A percentile compares a stretch with the other conserved stretches of the same genome.
These are phyloP conservation scores for Rubia peregrina DNA, from an alignment of 305 asterid species.

Conservation along the genomic window DNA sequence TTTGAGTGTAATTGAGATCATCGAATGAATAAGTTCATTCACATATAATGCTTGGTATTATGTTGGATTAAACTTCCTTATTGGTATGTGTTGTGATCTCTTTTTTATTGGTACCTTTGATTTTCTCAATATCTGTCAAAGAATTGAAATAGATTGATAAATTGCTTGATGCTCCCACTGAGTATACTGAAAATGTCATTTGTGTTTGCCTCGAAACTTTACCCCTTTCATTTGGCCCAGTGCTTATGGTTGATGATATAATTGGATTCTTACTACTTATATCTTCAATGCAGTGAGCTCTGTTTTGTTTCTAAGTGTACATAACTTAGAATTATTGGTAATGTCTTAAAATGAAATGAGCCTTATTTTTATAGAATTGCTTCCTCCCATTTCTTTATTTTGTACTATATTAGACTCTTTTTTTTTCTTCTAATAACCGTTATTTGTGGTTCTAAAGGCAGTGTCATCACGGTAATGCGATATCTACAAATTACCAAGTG, in stretches of 20 bases:
- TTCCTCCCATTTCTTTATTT: neutral
- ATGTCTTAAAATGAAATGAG: neutral
- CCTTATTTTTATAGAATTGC: neutral
- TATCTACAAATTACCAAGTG: conserved; percentile 91
- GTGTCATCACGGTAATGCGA: conserved; percentile 91
- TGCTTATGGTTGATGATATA: neutral
- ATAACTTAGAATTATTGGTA: neutral
- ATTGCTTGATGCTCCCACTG: neutral
- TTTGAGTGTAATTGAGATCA: neutral
- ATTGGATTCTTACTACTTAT: neutral
- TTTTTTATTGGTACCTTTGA: neutral
- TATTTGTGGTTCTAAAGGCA: conserved; percentile 31
- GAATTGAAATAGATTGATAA: neutral
- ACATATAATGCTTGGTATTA: neutral
- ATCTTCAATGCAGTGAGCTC: neutral
- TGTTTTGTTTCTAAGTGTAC: neutral
- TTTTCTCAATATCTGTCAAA: neutral
- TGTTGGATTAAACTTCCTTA: neutral
- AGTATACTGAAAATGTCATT: neutral
- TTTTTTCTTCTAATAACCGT: conserved; percentile 16
- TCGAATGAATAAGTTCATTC: neutral
- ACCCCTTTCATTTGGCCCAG: neutral
- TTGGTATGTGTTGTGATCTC: neutral
- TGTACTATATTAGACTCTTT: neutral
- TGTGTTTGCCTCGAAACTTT: neutral